Evolutionary conservation across 129 eudicot genomes (phyloP).

Genomic region (carrot (Daucus carota)): DNA sequence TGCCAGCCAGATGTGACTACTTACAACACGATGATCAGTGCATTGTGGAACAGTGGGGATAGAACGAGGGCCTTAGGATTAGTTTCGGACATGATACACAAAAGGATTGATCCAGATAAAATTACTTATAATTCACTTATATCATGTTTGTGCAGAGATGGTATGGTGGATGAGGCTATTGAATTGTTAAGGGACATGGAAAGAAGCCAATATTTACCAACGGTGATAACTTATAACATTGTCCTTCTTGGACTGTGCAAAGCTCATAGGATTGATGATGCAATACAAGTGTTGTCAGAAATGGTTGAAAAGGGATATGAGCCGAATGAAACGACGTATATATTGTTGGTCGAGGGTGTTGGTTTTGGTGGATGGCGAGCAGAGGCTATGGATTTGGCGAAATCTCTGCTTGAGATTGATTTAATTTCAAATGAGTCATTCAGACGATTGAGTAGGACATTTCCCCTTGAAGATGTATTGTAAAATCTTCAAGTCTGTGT

Average conservation of each 20-base stretch:
- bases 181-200: constrained; percentile 52
- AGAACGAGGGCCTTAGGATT: constrained; percentile 34
- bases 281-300: constrained; percentile 44
- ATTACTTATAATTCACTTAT: constrained; percentile 62
- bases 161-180: constrained; percentile 64
- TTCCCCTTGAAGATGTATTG: constrained; percentile 26
- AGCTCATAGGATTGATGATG: constrained; percentile 55
- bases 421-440: constrained; percentile 36
- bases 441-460: constrained; percentile 43
- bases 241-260: constrained; percentile 72
- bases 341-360: constrained; percentile 64
- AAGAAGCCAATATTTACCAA: constrained; percentile 36
- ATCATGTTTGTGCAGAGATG: constrained; percentile 69
- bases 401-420: constrained; percentile 24
- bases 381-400: constrained; percentile 61
- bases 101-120: constrained; percentile 58
- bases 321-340: constrained; percentile 67
- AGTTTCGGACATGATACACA: constrained; percentile 48
- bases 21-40: constrained; percentile 68
- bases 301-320: constrained; percentile 57
- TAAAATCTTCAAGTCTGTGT: constrained; percentile 4
- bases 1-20: constrained; percentile 60
- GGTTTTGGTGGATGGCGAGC: constrained; percentile 65
- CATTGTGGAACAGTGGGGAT: constrained; percentile 57
- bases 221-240: constrained; percentile 51